Evolutionary conservation across 2,329 filamentous ascomycete genomes (phyloP), one percentile per base, ranked within the genome.

Genomic region (Scleromitrula shiraiana): DNA sequence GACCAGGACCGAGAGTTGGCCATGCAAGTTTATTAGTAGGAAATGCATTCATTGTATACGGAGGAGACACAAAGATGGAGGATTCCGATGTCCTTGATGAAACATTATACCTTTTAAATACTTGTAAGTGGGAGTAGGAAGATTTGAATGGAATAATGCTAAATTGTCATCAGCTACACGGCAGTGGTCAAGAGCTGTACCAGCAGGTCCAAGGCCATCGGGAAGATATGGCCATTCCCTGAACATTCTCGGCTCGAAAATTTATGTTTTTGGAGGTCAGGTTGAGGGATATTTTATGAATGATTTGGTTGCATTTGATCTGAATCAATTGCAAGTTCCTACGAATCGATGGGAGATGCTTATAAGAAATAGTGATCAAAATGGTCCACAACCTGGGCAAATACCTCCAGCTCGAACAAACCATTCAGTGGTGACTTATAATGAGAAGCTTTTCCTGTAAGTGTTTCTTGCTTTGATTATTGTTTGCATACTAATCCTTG

Each of bases 201-300:
- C 94, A 6, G 83, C 88, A 10, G 90, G 90, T 2, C 80, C 85
- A 30, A 78, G 90, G 50, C 93, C 93, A 2, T 80, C 88, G 5
- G 93, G 93, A 41, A 84, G 93, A 57, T 98, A 98, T 60, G 93
- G 94, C 5, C 93, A 98, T 65, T 95, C 93, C 0, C 69, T 98
- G 53, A 98, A 97, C 63, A 97, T 98, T 33, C 71, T 98, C 2
- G 91, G 91, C 22, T 97, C 93, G 51, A 97, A 94, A 64, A 91
- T 98, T 36, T 98, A 88, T 69, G 86, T 98, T 24, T 98, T 98
- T 64, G 93, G 93, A 64, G 93, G 93, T 42, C 93, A 98, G 62
- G 91, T 97, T 1, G 93, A 98, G 64, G 93, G 91, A 4, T 90
- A 84, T 63, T 98, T 98, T 63, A 97, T 98, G 80, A 98, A 98